These are phyloP conservation scores for Ensete glaucum DNA, from an alignment of 176 grass and related monocot species.

Conservation along the genomic window DNA sequence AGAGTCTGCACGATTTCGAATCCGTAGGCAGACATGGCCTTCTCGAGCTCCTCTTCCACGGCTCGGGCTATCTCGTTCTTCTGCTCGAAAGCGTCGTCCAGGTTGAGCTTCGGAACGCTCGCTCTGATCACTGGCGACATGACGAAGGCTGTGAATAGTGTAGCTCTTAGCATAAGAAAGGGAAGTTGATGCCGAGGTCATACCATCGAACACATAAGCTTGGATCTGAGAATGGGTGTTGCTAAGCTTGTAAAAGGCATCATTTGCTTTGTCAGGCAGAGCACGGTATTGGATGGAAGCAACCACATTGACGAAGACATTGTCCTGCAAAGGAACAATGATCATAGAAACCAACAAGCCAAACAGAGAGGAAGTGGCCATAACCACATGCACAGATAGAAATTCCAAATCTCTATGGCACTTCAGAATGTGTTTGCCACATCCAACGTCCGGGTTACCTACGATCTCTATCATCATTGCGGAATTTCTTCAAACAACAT, in stretches of 20 bases:
- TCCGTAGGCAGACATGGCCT: constrained; percentile 12
- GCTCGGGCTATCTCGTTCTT: constrained; percentile 14
- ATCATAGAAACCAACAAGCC: not conserved
- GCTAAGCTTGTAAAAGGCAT: constrained; percentile 21
- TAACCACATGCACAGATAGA: not conserved
- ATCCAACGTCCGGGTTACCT: too few species aligned
- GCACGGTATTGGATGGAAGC: constrained; percentile 20
- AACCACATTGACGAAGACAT: constrained; percentile 25
- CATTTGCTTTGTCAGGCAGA: constrained; percentile 6
- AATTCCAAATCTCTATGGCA: not conserved
- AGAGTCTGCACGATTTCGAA: constrained; percentile 13
- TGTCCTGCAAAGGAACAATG: constrained; percentile 3
- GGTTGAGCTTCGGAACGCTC: constrained; percentile 4
- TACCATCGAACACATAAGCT: constrained; percentile 26
- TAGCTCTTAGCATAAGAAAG: not conserved
- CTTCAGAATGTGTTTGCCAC: too few species aligned
- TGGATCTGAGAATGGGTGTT: constrained; percentile 20
- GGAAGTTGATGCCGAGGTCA: not conserved
- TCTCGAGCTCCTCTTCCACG: constrained; percentile 5
- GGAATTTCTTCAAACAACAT: not conserved
- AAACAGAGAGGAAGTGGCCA: not conserved
- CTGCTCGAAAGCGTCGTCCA: constrained; percentile 16
- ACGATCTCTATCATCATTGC: too few species aligned
- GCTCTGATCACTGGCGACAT: constrained; percentile 8
- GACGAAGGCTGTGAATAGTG: not conserved